Evolutionary conservation across 1,284 basidiomycete species (phyloP).

Genomic region (Papiliotrema laurentii): DNA sequence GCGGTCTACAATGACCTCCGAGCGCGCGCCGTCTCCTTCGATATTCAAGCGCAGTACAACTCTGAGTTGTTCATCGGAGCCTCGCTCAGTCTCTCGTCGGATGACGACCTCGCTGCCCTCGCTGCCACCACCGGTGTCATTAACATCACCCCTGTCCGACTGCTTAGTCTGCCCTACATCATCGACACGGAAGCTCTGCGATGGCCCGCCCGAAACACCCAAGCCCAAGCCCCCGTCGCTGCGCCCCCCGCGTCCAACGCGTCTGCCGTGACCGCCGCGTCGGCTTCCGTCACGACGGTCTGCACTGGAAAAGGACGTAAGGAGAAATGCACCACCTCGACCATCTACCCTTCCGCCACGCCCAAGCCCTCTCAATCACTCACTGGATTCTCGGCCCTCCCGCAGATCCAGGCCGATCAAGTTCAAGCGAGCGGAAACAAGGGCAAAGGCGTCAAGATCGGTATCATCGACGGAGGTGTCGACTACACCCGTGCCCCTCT

Average conservation of each 20-base stretch:
- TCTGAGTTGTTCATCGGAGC: conserved; percentile 53
- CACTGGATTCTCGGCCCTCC: conserved; percentile 24
- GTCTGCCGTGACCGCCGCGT: background rate
- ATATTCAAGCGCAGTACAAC: conserved; percentile 50
- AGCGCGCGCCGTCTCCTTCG: conserved; percentile 45
- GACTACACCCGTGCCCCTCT: conserved; percentile 63
- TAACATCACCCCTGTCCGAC: conserved; percentile 32
- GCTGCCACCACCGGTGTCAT: conserved; percentile 26
- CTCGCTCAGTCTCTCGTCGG: conserved; percentile 42
- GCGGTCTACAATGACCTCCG: conserved; percentile 46
- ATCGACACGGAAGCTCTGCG: background rate
- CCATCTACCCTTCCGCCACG: conserved; percentile 1
- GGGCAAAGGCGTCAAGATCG: conserved; percentile 56
- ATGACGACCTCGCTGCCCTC: conserved; percentile 23
- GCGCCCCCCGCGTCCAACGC: background rate
- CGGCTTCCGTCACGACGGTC: conserved; percentile 10
- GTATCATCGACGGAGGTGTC: conserved; percentile 53
- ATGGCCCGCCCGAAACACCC: conserved; percentile 1
- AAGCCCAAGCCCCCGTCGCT: background rate
- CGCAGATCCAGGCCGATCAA: conserved; percentile 48
- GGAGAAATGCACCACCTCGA: conserved; percentile 12
- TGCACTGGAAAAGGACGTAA: conserved; percentile 14
- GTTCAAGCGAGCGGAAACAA: conserved; percentile 54
- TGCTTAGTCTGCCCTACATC: conserved; percentile 17
- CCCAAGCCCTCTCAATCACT: background rate